Evolutionary conservation across 1,139 yeast genomes (phyloP), one percentile per base, ranked within the genome.

Genomic region (Lodderomyces metapsilosis): DNA sequence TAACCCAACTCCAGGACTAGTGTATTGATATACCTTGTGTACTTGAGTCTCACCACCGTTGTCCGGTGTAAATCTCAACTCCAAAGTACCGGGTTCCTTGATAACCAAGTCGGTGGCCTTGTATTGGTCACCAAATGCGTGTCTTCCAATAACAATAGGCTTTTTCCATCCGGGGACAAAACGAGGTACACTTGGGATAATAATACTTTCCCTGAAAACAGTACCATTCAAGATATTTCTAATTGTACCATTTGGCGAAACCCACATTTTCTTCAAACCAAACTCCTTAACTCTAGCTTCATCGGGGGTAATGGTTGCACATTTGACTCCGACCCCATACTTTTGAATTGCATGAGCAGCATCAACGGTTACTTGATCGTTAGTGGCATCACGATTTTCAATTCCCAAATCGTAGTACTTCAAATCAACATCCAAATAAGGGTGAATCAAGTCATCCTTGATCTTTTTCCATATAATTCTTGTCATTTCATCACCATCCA

Each of bases 401-500:
- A 85, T 78, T 17, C 88, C 83, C 52, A 85, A 71, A 61, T 85
- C 94, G 61, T 83, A 85, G 62, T 85, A 84, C 58, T 84, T 81
- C 57, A 85, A 71, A 53, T 84, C 88, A 38, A 85, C 74, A 51
- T 85, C 84, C 52, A 85, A 66, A 60, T 78, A 84, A 10, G 94
- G 94, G 47, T 74, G 61, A 53, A 85, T 78, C 62, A 85, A 73
- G 59, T 82, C 76, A 47, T 80, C 80, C 60, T 84, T 84, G 62
- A 85, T 85, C 57, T 78, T 65, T 47, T 82, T 75, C 94, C 94
- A 85, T 64, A 85, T 85, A 62, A 85, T 84, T 65, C 92, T 76
- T 54, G 94, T 85, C 86, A 83, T 84, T 64, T 85, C 94, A 64
- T 85, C 94, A 51, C 94, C 94, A 56, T 85, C 92, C 74, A 85